Evolutionary conservation across 1,284 basidiomycete genomes (phyloP).

Genomic region (Puccinia novopanici): DNA sequence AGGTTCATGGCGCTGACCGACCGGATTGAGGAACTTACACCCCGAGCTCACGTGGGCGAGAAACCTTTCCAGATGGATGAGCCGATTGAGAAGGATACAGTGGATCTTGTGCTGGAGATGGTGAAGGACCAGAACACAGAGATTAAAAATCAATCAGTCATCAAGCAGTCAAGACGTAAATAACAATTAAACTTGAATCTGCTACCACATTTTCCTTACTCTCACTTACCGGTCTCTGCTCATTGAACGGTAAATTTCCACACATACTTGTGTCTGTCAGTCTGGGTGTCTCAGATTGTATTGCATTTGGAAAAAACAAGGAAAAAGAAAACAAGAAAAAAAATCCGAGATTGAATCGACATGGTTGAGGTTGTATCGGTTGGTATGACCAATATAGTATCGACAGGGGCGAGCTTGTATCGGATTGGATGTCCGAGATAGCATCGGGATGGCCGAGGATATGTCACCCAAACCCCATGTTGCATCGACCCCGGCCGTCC

Average conservation of each 20-base stretch:
- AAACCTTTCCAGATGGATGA: constrained; percentile 62
- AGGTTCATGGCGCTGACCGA: constrained; percentile 95
- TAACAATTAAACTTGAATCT: constrained; percentile 27
- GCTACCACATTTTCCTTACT: background rate
- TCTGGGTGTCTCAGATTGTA: constrained; percentile 76
- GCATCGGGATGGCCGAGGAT: too few relatives aligned
- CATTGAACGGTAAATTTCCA: background rate
- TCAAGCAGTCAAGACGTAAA: constrained; percentile 90
- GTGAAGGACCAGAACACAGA: constrained; percentile 93
- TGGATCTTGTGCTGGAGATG: constrained; percentile 76
- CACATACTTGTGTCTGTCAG: constrained; percentile 61
- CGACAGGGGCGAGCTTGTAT: too few relatives aligned
- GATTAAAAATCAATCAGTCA: constrained; percentile 96
- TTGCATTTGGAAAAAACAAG: too few relatives aligned
- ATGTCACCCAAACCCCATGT: too few relatives aligned
- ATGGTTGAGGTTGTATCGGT: too few relatives aligned
- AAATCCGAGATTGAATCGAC: too few relatives aligned
- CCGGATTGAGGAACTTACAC: constrained; percentile 77
- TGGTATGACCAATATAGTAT: too few relatives aligned
- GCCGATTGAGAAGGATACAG: constrained; percentile 73
- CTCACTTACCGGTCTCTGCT: background rate
- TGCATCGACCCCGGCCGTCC: too few relatives aligned
- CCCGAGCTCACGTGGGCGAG: constrained; percentile 66
- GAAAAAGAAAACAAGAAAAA: too few relatives aligned
- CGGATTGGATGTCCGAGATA: too few relatives aligned